Evolutionary conservation across 257 asterid genomes (phyloP), one percentile per base, ranked within the genome.

Genomic region (Thymus quinquecostatus): DNA sequence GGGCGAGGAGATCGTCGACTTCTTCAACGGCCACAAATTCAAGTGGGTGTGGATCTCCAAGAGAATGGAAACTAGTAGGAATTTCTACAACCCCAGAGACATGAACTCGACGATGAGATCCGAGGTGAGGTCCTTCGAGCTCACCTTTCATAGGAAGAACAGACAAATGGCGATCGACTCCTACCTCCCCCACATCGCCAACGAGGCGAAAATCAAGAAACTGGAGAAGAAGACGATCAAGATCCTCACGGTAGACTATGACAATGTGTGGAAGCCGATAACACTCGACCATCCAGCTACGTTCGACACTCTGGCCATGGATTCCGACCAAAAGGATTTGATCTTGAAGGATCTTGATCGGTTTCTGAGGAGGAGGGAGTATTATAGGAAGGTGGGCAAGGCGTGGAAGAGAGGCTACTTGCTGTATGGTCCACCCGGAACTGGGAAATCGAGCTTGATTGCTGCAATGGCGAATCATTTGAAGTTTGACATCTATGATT

Each of bases 401-500:
- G 92, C 96, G 0, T 89, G 94, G 92, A 89, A 87, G 66, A 79
- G 96, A 75, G 96, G 96, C 54, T 87, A 87, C 49, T 72, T 89
- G 84, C 30, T 89, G 82, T 84, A 87, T 65, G 96, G 95, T 6
- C 96, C 92, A 49, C 96, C 95, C 1, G 92, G 96, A 71, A 89
- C 96, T 0, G 95, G 92, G 8, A 87, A 87, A 80, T 89, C 96
- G 21, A 89, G 96, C 75, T 59, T 89, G 83, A 82, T 89, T 27
- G 95, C 96, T 1, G 92, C 96, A 10, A 86, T 89, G 79, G 96
- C 96, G 8, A 89, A 89, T 77, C 65, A 81, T 61, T 76, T 89
- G 82, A 84, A 86, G 4, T 89, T 87, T 10, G 90, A 89, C 64
- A 75, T 89, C 1, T 89, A 87, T 61, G 96, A 89, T 79, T 74